Conservation (phyloP, 257 asterid genomes). For the Scutellaria barbata region DNA sequence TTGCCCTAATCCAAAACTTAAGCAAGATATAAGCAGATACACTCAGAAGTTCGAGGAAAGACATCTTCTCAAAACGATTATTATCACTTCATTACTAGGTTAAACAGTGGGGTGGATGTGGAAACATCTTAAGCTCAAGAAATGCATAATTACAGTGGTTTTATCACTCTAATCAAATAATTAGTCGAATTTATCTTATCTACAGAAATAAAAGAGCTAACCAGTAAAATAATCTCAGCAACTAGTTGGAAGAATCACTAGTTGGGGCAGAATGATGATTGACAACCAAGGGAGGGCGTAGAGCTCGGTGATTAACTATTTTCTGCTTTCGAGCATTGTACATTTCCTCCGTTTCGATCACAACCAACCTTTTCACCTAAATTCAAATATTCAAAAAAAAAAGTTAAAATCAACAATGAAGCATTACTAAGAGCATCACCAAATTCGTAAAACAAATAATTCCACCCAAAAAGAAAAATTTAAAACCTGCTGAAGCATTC, state of each 20-base stretch:
- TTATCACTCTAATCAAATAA: neutral
- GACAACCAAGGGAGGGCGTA: constrained; percentile 71
- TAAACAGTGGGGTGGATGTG: too few relatives aligned
- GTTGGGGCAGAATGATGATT: constrained; percentile 50
- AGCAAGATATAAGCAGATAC: neutral
- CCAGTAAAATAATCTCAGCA: constrained; percentile 30
- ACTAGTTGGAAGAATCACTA: constrained; percentile 39
- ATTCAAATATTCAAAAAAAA: neutral
- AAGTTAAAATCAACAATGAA: neutral
- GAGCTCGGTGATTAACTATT: constrained; percentile 56
- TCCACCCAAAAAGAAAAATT: neutral
- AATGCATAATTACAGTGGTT: constrained; percentile 9
- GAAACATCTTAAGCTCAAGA: neutral
- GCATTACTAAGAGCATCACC: neutral
- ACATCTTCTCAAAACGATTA: too few relatives aligned
- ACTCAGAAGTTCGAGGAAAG: neutral
- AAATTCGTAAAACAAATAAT: neutral
- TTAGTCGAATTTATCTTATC: neutral
- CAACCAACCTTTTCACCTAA: constrained; percentile 77
- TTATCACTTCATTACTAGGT: too few relatives aligned
- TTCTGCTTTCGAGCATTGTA: constrained; percentile 73
- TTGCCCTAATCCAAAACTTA: neutral
- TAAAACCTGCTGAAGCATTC: constrained; percentile 93
- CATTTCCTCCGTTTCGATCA: constrained; percentile 81
- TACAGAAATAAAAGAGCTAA: constrained; percentile 7